Evolutionary conservation across 2,329 filamentous ascomycete genomes (phyloP).

Genomic region (Thyridium curvatum): DNA sequence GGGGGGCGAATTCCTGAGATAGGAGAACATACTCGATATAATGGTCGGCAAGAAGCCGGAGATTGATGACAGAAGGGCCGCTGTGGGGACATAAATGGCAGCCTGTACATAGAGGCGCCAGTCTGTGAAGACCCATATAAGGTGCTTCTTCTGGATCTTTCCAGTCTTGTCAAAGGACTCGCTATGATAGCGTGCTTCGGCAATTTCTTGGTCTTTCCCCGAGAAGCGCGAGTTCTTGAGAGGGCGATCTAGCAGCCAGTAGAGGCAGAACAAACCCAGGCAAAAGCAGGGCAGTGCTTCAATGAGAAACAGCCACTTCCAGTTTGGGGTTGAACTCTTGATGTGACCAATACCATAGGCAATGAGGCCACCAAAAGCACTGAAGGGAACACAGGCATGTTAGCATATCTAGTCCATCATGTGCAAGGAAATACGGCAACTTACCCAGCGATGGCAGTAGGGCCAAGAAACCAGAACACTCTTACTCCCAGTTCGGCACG

Average conservation of each 20-base stretch:
- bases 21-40: constrained; percentile 2
- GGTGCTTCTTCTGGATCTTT: constrained; percentile 7
- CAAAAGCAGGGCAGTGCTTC: constrained; percentile 11
- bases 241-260: constrained; percentile 11
- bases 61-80: constrained; percentile 9
- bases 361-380: constrained; percentile 8
- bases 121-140: constrained; percentile 5
- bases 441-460: constrained; percentile 10
- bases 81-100: constrained; percentile 9
- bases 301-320: constrained; percentile 12
- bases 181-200: constrained; percentile 8
- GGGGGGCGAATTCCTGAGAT: background rate
- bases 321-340: background rate
- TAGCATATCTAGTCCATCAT: background rate
- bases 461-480: constrained; percentile 12
- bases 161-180: constrained; percentile 10
- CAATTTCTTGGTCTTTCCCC: constrained; percentile 9
- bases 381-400: background rate
- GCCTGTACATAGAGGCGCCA: constrained; percentile 7
- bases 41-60: constrained; percentile 12
- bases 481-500: constrained; percentile 10
- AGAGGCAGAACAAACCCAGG: constrained; percentile 9
- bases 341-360: constrained; percentile 9
- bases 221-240: constrained; percentile 10
- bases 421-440: background rate